phyloP scores from a whole-genome alignment of 2,329 filamentous ascomycete genomes.

The Juglanconis oblonga region DNA sequence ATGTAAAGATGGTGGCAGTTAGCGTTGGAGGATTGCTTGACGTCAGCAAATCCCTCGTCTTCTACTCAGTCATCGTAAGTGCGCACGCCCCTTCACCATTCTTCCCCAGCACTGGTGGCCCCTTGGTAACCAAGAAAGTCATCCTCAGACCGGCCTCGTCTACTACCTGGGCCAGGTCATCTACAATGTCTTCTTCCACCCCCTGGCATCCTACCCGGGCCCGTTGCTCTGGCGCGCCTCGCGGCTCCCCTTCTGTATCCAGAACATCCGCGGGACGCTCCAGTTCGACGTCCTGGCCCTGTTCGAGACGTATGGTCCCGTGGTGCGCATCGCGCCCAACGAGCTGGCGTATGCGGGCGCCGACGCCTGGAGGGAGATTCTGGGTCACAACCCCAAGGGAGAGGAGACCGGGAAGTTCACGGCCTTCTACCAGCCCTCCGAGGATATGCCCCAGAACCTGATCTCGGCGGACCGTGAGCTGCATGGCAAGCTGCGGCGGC shows the following conservation, averaged over 20 bases:
- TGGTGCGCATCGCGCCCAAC: slow-evolving; percentile 40
- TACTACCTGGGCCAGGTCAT: slow-evolving; percentile 11
- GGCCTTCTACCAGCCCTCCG: slow-evolving; percentile 14
- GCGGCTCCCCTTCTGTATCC: slow-evolving; percentile 41
- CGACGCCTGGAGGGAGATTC: slow-evolving; percentile 33
- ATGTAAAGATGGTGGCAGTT: too few relatives aligned
- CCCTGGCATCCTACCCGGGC: slow-evolving; percentile 24
- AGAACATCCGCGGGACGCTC: slow-evolving; percentile 86
- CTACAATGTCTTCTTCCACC: slow-evolving; percentile 28
- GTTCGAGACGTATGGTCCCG: slow-evolving; percentile 35
- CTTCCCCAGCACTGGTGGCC: too few relatives aligned
- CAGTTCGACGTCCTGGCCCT: slow-evolving; percentile 25
- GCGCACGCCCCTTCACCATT: too few relatives aligned
- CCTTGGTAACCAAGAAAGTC: too few relatives aligned
- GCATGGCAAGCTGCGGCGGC: slow-evolving; percentile 17
- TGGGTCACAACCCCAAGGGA: slow-evolving; percentile 20
- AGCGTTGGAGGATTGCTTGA: too few relatives aligned
- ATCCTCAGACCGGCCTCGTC: not conserved
- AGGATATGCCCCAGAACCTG: slow-evolving; percentile 16
- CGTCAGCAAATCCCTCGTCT: too few relatives aligned
- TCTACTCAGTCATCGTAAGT: too few relatives aligned
- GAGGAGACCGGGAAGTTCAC: slow-evolving; percentile 20
- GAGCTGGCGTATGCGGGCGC: slow-evolving; percentile 37
- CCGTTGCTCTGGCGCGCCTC: slow-evolving; percentile 23
- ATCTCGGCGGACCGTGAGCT: slow-evolving; percentile 10